phyloP scores from a whole-genome alignment of 202 grass and related monocot genomes.

The Carex arenaria region DNA sequence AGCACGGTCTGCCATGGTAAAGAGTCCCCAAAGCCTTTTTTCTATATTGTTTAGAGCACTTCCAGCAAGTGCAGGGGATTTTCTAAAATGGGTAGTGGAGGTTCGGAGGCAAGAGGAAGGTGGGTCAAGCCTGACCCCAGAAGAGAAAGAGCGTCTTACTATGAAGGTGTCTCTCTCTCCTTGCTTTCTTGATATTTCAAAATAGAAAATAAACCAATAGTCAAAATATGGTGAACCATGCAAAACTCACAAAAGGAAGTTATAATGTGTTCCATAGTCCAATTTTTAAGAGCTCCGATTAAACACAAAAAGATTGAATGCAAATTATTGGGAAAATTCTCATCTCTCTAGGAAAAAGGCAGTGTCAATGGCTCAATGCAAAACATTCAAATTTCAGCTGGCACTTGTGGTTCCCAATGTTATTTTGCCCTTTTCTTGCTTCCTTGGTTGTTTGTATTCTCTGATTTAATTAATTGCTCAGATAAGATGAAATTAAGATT shows the following conservation, averaged over 20 bases:
- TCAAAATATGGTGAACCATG: neutral
- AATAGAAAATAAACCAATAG: neutral
- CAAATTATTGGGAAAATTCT: neutral
- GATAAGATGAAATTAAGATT: neutral
- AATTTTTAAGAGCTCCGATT: neutral
- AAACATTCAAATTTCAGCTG: neutral
- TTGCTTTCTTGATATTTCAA: neutral
- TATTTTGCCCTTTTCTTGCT: neutral
- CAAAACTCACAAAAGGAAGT: neutral
- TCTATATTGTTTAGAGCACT: slow-evolving; percentile 36
- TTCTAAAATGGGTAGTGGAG: slow-evolving; percentile 85
- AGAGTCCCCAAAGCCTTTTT: slow-evolving; percentile 40
- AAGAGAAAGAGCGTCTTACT: slow-evolving; percentile 57
- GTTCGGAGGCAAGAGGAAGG: slow-evolving; percentile 79
- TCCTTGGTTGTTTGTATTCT: neutral
- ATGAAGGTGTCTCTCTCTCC: slow-evolving; percentile 56
- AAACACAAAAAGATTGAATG: neutral
- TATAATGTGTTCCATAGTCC: neutral
- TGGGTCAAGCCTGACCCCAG: slow-evolving; percentile 38
- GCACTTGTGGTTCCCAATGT: neutral
- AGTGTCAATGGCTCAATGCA: neutral
- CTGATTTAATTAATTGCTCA: neutral
- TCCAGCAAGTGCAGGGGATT: slow-evolving; percentile 67
- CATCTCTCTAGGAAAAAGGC: neutral
- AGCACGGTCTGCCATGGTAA: slow-evolving; percentile 39